A percentile compares a stretch with the other conserved stretches of the same genome.
Conservation (phyloP, 2,329 filamentous ascomycete species). For the Colletotrichum destructivum region DNA sequence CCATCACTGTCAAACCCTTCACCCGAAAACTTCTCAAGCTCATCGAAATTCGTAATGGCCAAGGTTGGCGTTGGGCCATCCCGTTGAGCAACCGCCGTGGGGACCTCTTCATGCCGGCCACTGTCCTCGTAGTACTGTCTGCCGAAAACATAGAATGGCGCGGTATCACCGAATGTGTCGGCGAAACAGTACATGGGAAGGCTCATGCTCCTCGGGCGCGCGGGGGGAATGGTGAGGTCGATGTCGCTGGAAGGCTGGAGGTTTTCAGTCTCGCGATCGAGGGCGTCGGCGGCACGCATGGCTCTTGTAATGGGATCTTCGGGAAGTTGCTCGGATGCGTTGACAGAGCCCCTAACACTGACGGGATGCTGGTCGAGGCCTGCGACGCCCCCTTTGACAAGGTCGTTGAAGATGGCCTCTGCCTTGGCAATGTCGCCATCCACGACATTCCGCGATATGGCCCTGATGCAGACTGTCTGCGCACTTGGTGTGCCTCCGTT, state of each 20-base stretch:
- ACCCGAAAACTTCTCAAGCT: conserved; percentile 90
- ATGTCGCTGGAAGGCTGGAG: conserved; percentile 66
- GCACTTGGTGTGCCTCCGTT: conserved; percentile 72
- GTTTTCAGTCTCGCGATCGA: conserved; percentile 69
- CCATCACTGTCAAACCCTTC: conserved; percentile 65
- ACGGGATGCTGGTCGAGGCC: conserved; percentile 50
- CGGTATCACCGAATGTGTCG: conserved; percentile 60
- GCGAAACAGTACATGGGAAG: conserved; percentile 63
- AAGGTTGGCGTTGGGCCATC: conserved; percentile 45
- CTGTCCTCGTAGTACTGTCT: conserved; percentile 42
- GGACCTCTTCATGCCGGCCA: background rate
- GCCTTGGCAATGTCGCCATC: conserved; percentile 65
- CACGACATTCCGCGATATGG: conserved; percentile 68
- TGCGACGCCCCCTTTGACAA: conserved; percentile 65
- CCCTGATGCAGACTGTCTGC: conserved; percentile 67
- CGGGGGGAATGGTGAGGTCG: conserved; percentile 57
- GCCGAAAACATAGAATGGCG: conserved; percentile 66
- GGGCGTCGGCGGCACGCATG: conserved; percentile 72
- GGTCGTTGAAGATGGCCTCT: conserved; percentile 64
- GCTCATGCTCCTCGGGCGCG: conserved; percentile 64
- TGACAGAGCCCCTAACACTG: conserved; percentile 25
- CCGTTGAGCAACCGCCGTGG: background rate
- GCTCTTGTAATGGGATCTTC: conserved; percentile 68
- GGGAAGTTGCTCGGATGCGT: conserved; percentile 28
- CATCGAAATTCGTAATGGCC: conserved; percentile 57